Evolutionary conservation across 78 protist genomes (phyloP).

Genomic region (Dictyostelium intermedium): DNA sequence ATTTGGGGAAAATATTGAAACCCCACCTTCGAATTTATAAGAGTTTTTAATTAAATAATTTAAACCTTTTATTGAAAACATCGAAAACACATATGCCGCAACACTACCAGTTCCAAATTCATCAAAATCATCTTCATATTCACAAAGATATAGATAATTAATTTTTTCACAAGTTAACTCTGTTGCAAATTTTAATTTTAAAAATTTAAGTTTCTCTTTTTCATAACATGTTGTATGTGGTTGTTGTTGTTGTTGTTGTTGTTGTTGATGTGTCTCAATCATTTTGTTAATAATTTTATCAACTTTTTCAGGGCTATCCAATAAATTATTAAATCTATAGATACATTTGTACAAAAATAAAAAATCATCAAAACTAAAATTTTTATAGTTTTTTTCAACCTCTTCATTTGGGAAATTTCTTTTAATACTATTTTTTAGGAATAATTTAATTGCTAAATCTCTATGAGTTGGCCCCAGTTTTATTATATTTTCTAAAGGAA

Average conservation of each 20-base stretch:
- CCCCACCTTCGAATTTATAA: background rate
- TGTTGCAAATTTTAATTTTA: background rate
- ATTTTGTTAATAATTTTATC: background rate
- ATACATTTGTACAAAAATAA: background rate
- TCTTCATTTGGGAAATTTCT: background rate
- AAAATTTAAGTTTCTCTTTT: background rate
- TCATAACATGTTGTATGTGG: background rate
- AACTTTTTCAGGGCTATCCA: background rate
- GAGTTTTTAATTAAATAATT: background rate
- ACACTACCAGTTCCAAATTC: background rate
- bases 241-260: no score
- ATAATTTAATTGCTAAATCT: background rate
- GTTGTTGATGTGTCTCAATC: background rate
- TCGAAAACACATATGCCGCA: background rate
- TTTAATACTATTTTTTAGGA: background rate
- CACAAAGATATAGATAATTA: background rate
- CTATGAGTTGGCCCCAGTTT: background rate
- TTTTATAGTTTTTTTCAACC: background rate
- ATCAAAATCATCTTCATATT: background rate
- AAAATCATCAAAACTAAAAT: background rate
- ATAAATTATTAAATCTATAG: background rate
- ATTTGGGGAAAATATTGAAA: background rate
- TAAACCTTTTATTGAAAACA: background rate
- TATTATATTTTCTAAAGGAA: background rate
- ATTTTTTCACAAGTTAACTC: background rate